Percentiles rank a stretch among this genome's conserved stretches.
Conservation (phyloP, 352 stramenopile species). For the Phytopythium kandeliae region DNA sequence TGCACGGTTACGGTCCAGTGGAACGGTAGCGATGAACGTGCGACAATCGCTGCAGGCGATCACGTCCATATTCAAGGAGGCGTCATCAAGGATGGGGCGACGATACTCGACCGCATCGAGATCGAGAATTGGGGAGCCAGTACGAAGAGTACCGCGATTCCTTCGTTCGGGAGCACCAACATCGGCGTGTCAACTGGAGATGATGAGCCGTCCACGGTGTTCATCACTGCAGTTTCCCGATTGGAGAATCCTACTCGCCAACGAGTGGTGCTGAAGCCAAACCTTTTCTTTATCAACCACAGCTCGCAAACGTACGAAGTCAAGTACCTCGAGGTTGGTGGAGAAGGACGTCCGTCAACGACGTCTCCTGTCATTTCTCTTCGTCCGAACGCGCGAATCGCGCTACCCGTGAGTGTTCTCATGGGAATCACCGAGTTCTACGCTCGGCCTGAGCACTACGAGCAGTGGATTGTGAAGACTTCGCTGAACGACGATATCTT, state of each 20-base stretch:
- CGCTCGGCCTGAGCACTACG: slow-evolving; percentile 49
- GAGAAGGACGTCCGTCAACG: slow-evolving; percentile 32
- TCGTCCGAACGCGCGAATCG: slow-evolving; percentile 54
- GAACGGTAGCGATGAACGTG: slow-evolving; percentile 33
- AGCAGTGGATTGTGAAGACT: slow-evolving; percentile 75
- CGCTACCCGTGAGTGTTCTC: slow-evolving; percentile 55
- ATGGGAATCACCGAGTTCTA: slow-evolving; percentile 86
- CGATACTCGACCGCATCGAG: slow-evolving; percentile 38
- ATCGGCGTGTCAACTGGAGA: slow-evolving; percentile 39
- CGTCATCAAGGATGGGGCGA: slow-evolving; percentile 27
- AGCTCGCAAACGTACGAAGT: slow-evolving; percentile 69
- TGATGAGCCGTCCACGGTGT: slow-evolving; percentile 34
- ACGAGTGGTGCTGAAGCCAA: slow-evolving; percentile 71
- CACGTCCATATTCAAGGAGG: slow-evolving; percentile 38
- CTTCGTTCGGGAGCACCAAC: slow-evolving; percentile 58
- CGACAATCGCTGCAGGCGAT: slow-evolving; percentile 43
- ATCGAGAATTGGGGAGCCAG: slow-evolving; percentile 59
- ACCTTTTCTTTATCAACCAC: slow-evolving; percentile 77
- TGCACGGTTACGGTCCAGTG: slow-evolving; percentile 47
- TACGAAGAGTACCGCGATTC: slow-evolving; percentile 28
- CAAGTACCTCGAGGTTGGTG: slow-evolving; percentile 63
- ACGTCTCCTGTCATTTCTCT: slow-evolving; percentile 60
- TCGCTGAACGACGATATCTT: slow-evolving; percentile 75
- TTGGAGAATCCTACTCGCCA: slow-evolving; percentile 63
- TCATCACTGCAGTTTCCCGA: slow-evolving; percentile 61